Conservation (phyloP, 2,329 filamentous ascomycete species). For the Aspergillus tanneri region DNA sequence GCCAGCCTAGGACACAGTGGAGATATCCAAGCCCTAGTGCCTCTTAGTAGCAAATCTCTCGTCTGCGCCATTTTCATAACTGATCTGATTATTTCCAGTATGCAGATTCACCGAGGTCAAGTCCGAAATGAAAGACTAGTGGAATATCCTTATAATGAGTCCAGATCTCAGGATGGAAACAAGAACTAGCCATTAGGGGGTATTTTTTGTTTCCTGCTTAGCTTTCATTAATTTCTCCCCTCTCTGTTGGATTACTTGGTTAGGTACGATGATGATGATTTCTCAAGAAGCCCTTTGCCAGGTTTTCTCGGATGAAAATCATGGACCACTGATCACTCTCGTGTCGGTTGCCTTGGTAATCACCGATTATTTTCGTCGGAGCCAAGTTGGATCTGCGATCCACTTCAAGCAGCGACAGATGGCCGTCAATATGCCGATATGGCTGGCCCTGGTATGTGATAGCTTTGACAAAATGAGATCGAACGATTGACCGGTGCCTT, state of each 20-base stretch:
- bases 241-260: neutral
- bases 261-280: conserved; percentile 9
- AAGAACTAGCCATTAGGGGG: too few species aligned
- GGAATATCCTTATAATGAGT: too few species aligned
- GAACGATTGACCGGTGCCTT: neutral
- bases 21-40: too few species aligned
- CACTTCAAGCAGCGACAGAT: conserved; percentile 19
- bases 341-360: conserved; percentile 16
- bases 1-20: too few species aligned
- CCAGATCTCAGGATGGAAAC: too few species aligned
- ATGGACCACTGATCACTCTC: conserved; percentile 13
- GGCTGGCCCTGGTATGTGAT: conserved; percentile 14
- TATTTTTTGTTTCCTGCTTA: neutral
- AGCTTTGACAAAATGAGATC: too few species aligned
- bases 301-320: conserved; percentile 12
- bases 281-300: conserved; percentile 6
- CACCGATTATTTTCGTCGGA: conserved; percentile 13
- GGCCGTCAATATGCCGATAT: conserved; percentile 15
- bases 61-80: too few species aligned
- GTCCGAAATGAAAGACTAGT: too few species aligned
- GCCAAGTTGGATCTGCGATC: conserved; percentile 16
- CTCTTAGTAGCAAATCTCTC: too few species aligned
- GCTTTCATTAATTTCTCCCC: neutral
- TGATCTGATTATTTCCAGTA: too few species aligned
- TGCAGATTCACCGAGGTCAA: too few species aligned